Evolutionary conservation across 352 stramenopile genomes (phyloP), one percentile per base, ranked within the genome.

Genomic region (Globisporangium carolinianum): DNA sequence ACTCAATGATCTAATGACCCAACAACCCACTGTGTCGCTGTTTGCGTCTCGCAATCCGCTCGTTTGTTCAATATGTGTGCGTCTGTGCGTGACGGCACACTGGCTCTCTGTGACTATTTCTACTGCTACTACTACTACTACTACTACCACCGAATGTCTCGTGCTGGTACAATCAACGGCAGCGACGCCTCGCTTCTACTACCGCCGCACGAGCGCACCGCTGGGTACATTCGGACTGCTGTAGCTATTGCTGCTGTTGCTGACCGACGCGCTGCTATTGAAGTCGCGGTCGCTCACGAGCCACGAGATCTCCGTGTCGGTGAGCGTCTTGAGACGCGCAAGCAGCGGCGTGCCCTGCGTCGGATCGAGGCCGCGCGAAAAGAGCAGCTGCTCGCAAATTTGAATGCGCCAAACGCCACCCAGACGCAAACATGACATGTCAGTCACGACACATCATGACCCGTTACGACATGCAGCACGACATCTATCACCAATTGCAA

Each of bases 331-430:
- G 35, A 94, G 61, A 37, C 79, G 74, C 48, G 69, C 71, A 47
- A 94, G 55, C 42, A 94, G 79, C 12, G 79, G 73, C 1, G 72
- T 65, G 32, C 83, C 76, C 55, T 88, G 71, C 36, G 75, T 90
- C 10, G 77, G 73, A 47, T 94, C 82, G 51, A 91, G 58, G 4
- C 84, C 84, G 43, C 84, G 70, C n/a, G 84, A 73, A 63, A 89
- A 89, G 49, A 90, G 51, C 2, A 94, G 58, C 84, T 94, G 60
- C 9, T 58, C 38, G 41, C 41, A 51, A 41, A 53, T 8, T 2
- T 11, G 6, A 32, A 32, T 32, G 24, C 24, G 24, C 24, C 24
- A 32, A 32, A 32, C 3, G 24, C 24, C 24, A 32, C 3, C 24
- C 24, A 32, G 24, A 32, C 24, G 24, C 24, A 32, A 32, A 32